Conservation (phyloP, 176 grass and related monocot species). For the Cocos nucifera region DNA sequence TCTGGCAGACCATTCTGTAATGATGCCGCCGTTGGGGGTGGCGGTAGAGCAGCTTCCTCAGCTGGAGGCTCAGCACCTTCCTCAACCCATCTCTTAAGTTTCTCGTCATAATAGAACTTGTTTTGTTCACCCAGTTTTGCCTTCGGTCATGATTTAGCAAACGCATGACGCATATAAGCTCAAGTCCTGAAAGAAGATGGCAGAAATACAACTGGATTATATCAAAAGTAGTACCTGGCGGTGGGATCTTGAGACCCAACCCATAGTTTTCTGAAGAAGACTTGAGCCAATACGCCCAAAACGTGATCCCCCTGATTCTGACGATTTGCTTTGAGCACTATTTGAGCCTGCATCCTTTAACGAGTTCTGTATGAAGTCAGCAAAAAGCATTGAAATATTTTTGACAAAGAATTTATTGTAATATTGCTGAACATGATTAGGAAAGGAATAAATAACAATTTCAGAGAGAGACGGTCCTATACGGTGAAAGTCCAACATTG, state of each 20-base stretch:
- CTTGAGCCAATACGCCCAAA: constrained; percentile 76
- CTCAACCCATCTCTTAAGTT: constrained; percentile 94
- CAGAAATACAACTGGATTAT: neutral
- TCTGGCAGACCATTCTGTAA: constrained; percentile 60
- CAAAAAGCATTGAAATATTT: constrained; percentile 1
- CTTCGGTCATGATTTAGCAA: constrained; percentile 21
- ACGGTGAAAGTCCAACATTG: too few relatives aligned
- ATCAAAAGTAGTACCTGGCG: constrained; percentile 50
- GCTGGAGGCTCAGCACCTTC: constrained; percentile 70
- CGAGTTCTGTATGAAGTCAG: constrained; percentile 14
- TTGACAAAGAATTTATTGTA: too few relatives aligned
- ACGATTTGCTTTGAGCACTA: constrained; percentile 36
- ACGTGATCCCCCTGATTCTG: constrained; percentile 45
- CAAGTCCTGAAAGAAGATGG: too few relatives aligned
- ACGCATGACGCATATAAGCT: too few relatives aligned
- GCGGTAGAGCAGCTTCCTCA: constrained; percentile 56
- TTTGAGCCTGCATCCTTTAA: constrained; percentile 41
- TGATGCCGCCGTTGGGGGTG: constrained; percentile 60
- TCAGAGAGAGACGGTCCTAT: too few relatives aligned
- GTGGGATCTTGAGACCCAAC: constrained; percentile 60
- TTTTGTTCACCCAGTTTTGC: constrained; percentile 87
- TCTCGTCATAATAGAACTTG: constrained; percentile 95
- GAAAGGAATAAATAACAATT: too few relatives aligned
- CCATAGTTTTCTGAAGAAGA: constrained; percentile 72
- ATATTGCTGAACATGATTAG: too few relatives aligned